Evolutionary conservation across 371 early-diverging fungal species (phyloP), one percentile per base, ranked within the genome.

Genomic region (Catenaria anguillulae): DNA sequence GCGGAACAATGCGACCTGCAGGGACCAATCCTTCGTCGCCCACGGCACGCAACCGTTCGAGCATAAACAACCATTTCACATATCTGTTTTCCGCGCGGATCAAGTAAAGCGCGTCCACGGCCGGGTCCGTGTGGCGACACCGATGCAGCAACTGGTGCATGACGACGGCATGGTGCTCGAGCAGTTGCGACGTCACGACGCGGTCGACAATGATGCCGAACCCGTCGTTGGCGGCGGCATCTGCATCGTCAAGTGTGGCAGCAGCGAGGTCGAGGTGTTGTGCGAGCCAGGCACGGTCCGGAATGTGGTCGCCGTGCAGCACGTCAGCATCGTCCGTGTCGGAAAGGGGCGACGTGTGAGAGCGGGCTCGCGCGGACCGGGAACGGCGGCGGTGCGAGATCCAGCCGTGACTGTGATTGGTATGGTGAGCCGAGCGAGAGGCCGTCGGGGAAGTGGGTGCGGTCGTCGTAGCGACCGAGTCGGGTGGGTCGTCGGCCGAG

Each of bases 61-160:
- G 29, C 36, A 58, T 23, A 36, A 58, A 58, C 17, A 58, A 15
- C 36, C 36, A 58, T 12, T 58, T 58, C 17, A 58, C 26, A 36
- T 58, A 58, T 17, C 40, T 26, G 52, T 50, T 50, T 31, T 50
- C 52, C 29, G 52, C 52, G 13, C 52, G 52, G 15, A 50, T 31
- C 8, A 50, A 31, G 52, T 29, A 50, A 1, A 50, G 31, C 29
- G 52, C 52, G 15, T 50, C 52, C 29, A 23, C 23, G 29, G 15
- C 29, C 52, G 52, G 52, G 52, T 50, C 52, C 29, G 29, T 8
- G 52, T 50, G 52, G 29, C 52, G 26, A 0, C 29, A 29, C 29
- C 52, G 52, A 31, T 50, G 52, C 26, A 50, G 26, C 52, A 50
- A 31, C 31, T 50, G 52, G 52, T 50, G 52, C 52, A 50, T 26